Percentiles rank a stretch among this genome's conserved stretches.
Evolutionary conservation across 2,329 filamentous ascomycete genomes (phyloP).

Genomic region (Penicillium crustosum): DNA sequence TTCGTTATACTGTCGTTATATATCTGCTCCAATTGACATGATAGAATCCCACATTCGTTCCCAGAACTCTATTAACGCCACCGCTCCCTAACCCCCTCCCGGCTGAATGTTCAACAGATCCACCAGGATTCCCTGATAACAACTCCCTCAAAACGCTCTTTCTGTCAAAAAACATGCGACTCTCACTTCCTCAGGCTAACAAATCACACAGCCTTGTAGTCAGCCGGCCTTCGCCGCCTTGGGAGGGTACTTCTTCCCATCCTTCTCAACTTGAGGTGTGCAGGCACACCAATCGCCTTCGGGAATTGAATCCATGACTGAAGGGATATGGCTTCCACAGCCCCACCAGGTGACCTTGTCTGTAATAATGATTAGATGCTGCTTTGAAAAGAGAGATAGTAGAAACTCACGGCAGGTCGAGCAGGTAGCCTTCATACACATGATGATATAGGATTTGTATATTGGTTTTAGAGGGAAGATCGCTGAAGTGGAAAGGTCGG

Average conservation of each 20-base stretch:
- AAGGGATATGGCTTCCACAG: conserved; percentile 61
- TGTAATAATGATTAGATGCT: conserved; percentile 29
- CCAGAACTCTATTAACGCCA: not conserved
- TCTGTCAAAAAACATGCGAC: not conserved
- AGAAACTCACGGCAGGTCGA: conserved; percentile 59
- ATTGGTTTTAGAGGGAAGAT: not conserved
- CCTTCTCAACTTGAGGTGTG: conserved; percentile 60
- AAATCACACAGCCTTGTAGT: conserved; percentile 33
- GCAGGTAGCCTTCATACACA: conserved; percentile 67
- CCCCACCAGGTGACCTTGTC: conserved; percentile 65
- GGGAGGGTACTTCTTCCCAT: conserved; percentile 64
- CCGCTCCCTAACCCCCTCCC: not conserved
- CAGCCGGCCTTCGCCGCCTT: conserved; percentile 53
- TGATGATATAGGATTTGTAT: conserved; percentile 33
- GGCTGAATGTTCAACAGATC: not conserved
- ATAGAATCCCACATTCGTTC: not conserved
- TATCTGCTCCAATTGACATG: not conserved
- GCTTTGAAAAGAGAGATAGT: not conserved
- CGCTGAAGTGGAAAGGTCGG: not conserved
- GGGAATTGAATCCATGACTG: conserved; percentile 62
- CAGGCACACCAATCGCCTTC: conserved; percentile 64
- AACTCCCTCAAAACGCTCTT: not conserved
- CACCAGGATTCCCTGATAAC: not conserved
- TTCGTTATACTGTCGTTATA: not conserved
- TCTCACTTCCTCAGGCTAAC: conserved; percentile 1